Percentiles rank a stretch among this genome's conserved stretches.
Evolutionary conservation across 1,139 yeast species (phyloP).

Genomic region (Schizosaccharomyces versatilis): DNA sequence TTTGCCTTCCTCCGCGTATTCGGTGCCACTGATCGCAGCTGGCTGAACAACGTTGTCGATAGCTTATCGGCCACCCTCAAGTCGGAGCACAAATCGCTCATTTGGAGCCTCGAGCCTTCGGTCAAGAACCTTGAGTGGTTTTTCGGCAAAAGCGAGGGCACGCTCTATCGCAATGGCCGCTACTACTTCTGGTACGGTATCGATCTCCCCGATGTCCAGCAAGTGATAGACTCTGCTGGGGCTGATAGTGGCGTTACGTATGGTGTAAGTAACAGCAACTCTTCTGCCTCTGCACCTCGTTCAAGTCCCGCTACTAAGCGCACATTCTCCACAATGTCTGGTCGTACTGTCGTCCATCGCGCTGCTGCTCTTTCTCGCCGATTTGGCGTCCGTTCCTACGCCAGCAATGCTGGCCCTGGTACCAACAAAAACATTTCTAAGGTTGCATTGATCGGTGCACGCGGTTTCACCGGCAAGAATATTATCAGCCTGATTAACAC

Average conservation of each 20-base stretch:
- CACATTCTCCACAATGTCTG: not conserved
- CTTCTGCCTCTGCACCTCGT: not conserved
- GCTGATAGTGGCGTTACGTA: not conserved
- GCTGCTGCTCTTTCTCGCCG: too few relatives aligned
- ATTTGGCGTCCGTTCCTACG: too few relatives aligned
- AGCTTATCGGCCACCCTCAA: constrained; percentile 68
- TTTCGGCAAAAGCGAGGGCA: constrained; percentile 82
- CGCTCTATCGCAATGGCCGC: constrained; percentile 71
- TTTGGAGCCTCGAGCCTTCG: constrained; percentile 79
- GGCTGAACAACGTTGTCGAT: constrained; percentile 94
- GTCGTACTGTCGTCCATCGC: not conserved
- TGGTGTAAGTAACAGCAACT: not conserved
- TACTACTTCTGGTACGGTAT: constrained; percentile 91
- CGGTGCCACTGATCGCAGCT: constrained; percentile 69
- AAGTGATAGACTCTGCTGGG: not conserved
- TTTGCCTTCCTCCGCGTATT: constrained; percentile 72
- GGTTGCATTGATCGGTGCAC: constrained; percentile 90
- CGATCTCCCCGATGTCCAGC: constrained; percentile 11
- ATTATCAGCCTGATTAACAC: constrained; percentile 63
- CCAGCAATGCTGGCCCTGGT: too few relatives aligned
- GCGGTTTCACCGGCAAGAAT: constrained; percentile 94
- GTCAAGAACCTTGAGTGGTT: constrained; percentile 84
- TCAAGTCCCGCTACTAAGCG: not conserved
- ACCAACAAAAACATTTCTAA: constrained; percentile 20
- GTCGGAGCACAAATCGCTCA: constrained; percentile 50